Base-by-base conservation (phyloP, 2,329 filamentous ascomycete genomes). In the Nakataea oryzae region DNA sequence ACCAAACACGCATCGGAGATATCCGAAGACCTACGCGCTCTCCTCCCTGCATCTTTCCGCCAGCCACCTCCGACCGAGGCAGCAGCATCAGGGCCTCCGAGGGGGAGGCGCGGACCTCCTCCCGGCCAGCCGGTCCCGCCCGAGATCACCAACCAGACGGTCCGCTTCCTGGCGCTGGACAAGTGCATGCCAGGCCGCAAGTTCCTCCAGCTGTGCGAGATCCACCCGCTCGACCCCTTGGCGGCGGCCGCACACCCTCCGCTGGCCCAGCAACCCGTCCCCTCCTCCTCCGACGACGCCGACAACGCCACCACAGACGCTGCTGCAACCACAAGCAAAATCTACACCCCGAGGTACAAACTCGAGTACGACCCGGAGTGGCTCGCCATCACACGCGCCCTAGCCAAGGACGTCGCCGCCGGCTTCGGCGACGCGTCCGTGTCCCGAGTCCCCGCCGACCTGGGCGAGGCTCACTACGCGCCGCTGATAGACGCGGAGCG, bases 361-460 rank as follows among this genome's bases (percentile, higher is more conserved):
- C 79, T 97, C 0, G 78, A 86, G 58, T 97, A 99, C 71, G 95
- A 99, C 73, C 85, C 87, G 13, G 95, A 99, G 76, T 99, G 93
- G 93, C 86, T 99, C 9, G 89, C 95, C 55, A 97, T 99, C 66
- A 93, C 88, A 14, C 89, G 93, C 55, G 88, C 86, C 9, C 96
- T 97, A 70, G 85, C 89, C 54, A 68, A 78, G 3, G 80, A 85
- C 54, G 79, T 95, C 2, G 74, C 77, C 1, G 76, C 93, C 50
- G 89, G 90, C 63, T 3, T 27, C 13, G 79, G 88, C 65, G 71
- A 75, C 9, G 80, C 82, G 1, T 73, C 75, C 50, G 73, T 57
- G 2, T 0, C 61, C n/a, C 73, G 74, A 54, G 74, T 82, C 0
- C 80, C 88, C 0, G 72, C 76, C 1, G 81, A 96, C 69, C 77